Evolutionary conservation across 2,329 filamentous ascomycete genomes (phyloP), one percentile per base, ranked within the genome.

Genomic region (Orbilia ellipsospora): DNA sequence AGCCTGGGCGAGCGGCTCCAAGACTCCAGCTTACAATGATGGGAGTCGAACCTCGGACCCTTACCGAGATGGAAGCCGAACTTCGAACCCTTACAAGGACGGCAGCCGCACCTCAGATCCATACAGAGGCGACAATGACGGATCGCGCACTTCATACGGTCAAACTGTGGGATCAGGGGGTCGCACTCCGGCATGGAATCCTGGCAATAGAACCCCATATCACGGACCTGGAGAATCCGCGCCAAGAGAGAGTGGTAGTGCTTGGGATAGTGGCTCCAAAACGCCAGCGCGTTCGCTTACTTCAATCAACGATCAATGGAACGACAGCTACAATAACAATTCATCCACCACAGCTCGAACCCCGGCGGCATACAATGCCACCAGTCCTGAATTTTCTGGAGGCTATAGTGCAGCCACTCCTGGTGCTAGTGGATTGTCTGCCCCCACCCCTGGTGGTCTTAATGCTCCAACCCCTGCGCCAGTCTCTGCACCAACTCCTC

Each of bases 61-160:
- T 8, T 80, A 80, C 60, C 50, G 62, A 23, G 77, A 77, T 63
- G 79, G 79, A 28, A 79, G 78, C 42, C 78, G 80, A 55, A 82
- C 75, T 74, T 77, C 78, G 50, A 82, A 82, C 36, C 80, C 77
- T 26, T 65, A 77, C 18, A 79, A 78, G 54, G 77, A 77, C 16
- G 70, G 70, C 23, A 74, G 70, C 20, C 50, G 70, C 50, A 74
- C 42, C 82, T 84, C 26, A 83, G 64, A 74, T 51, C 70, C 70
- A 55, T 68, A 74, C 36, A 59, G 70, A 59, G 70, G 84, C 80
- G 90, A 90, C 0, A 92, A 92, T 79, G 90, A 91, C 78, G 90
- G 90, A 74, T 90, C 84, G 81, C 89, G 90, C 54, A 94, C 92
- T 15, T 88, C 92, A 1, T 96, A 96, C 79, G 93, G 93, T 16